These are phyloP conservation scores for Apiospora rasikravindrae DNA, from an alignment of 2,329 filamentous ascomycete genomes.

Conservation along the genomic window DNA sequence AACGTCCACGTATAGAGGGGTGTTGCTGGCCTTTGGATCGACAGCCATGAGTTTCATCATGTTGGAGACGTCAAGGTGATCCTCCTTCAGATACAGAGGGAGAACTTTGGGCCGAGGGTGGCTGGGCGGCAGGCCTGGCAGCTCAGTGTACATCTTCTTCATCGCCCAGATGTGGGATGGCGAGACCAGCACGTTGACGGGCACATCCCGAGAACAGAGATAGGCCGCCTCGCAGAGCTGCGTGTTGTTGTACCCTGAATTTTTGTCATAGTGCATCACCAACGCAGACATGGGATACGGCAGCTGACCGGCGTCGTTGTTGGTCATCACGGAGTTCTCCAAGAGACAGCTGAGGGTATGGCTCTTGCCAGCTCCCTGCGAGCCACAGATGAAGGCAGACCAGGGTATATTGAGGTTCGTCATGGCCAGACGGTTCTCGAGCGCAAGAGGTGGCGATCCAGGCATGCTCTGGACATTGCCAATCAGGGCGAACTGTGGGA, in stretches of 20 bases:
- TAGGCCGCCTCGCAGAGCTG: conserved; percentile 65
- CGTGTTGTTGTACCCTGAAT: conserved; percentile 49
- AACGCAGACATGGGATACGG: conserved; percentile 61
- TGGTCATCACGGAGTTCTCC: conserved; percentile 60
- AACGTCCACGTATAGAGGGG: conserved; percentile 54
- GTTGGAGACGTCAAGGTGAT: conserved; percentile 52
- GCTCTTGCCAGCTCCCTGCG: conserved; percentile 64
- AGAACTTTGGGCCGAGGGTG: conserved; percentile 44
- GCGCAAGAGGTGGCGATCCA: not conserved
- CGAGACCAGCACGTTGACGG: conserved; percentile 54
- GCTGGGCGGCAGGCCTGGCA: conserved; percentile 35
- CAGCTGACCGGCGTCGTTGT: conserved; percentile 49
- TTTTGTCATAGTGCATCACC: conserved; percentile 69
- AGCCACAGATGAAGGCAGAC: conserved; percentile 65
- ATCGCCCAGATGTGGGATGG: conserved; percentile 49
- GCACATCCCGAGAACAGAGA: conserved; percentile 50
- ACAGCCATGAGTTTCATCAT: conserved; percentile 61
- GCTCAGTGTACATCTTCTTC: conserved; percentile 46
- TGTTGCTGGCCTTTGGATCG: conserved; percentile 50
- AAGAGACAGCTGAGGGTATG: conserved; percentile 60
- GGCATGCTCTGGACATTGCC: conserved; percentile 24
- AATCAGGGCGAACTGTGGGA: conserved; percentile 30
- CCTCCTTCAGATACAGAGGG: conserved; percentile 49
- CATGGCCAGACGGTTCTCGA: conserved; percentile 38
- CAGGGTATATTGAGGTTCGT: conserved; percentile 59